Evolutionary conservation across 2,329 filamentous ascomycete genomes (phyloP).

Genomic region (Venturia asperata): DNA sequence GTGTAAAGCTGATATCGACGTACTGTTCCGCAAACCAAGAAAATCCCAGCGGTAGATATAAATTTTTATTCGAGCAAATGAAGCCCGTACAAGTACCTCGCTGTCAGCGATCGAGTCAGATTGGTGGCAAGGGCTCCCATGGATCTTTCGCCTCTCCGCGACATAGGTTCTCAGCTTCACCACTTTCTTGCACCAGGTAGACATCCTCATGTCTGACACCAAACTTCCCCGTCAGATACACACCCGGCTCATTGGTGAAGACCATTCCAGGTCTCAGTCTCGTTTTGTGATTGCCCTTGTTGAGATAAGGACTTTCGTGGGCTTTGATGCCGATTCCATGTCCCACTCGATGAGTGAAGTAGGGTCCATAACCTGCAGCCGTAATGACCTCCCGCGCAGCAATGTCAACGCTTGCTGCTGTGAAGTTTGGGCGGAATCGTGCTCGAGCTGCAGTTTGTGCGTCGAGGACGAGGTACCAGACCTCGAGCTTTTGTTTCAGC

Average conservation of each 20-base stretch:
- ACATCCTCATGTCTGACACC: conserved; percentile 58
- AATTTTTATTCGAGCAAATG: neutral
- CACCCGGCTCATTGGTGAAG: conserved; percentile 57
- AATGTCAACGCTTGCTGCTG: conserved; percentile 54
- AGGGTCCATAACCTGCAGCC: conserved; percentile 50
- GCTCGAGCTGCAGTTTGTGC: conserved; percentile 48
- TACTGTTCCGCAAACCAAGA: neutral
- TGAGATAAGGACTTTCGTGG: conserved; percentile 58
- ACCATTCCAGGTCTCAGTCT: conserved; percentile 51
- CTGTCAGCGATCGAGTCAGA: neutral
- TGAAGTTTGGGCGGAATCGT: conserved; percentile 42
- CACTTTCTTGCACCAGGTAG: conserved; percentile 49
- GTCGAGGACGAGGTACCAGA: conserved; percentile 56
- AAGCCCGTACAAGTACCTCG: neutral
- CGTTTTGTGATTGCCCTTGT: conserved; percentile 50
- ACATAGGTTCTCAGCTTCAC: conserved; percentile 49
- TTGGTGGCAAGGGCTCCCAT: conserved; percentile 41
- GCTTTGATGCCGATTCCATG: conserved; percentile 62
- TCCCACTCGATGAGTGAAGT: conserved; percentile 56
- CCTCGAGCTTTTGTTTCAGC: conserved; percentile 45
- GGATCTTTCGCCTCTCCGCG: conserved; percentile 46
- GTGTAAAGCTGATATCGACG: neutral
- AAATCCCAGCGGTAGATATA: neutral
- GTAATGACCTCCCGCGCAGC: conserved; percentile 53
- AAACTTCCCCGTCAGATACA: conserved; percentile 54